A percentile compares a stretch with the other conserved stretches of the same genome.
Conservation (phyloP, 345 rosid genomes). For the Salix arbutifolia region DNA sequence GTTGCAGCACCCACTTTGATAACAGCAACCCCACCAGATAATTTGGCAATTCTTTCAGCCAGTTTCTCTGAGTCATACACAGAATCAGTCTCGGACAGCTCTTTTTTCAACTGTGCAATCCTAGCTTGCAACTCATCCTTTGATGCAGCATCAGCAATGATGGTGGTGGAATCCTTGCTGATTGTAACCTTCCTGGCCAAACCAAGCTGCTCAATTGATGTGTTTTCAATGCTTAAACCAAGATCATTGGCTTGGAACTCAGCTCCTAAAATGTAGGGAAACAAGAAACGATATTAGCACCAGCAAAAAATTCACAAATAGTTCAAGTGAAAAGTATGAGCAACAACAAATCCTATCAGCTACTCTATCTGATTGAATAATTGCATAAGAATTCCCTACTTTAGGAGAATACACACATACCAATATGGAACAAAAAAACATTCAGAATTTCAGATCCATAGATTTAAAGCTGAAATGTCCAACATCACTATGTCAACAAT, state of each 20-base stretch:
- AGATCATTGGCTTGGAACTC: slow-evolving; percentile 86
- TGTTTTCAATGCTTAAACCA: slow-evolving; percentile 69
- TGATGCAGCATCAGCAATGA: slow-evolving; percentile 90
- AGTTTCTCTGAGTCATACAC: slow-evolving; percentile 81
- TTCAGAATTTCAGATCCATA: neutral
- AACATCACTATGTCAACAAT: neutral
- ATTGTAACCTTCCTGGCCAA: slow-evolving; percentile 77
- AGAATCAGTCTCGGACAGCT: slow-evolving; percentile 85
- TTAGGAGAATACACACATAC: neutral
- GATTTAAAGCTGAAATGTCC: neutral
- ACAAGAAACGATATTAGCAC: neutral
- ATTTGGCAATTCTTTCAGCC: slow-evolving; percentile 92
- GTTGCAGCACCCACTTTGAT: slow-evolving; percentile 98
- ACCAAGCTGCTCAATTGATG: slow-evolving; percentile 82
- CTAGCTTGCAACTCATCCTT: slow-evolving; percentile 88
- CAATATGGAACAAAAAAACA: neutral
- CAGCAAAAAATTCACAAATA: neutral
- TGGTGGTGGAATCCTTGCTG: slow-evolving; percentile 73
- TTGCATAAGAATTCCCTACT: neutral
- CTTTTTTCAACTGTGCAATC: slow-evolving; percentile 77
- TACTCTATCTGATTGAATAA: no score
- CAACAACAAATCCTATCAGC: neutral
- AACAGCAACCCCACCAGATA: slow-evolving; percentile 96
- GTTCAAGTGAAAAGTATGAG: neutral
- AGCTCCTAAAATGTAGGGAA: slow-evolving; percentile 53